These are phyloP conservation scores for Keqinozyma sinolaborantium DNA, from an alignment of 1,139 yeast species.

Conservation along the genomic window DNA sequence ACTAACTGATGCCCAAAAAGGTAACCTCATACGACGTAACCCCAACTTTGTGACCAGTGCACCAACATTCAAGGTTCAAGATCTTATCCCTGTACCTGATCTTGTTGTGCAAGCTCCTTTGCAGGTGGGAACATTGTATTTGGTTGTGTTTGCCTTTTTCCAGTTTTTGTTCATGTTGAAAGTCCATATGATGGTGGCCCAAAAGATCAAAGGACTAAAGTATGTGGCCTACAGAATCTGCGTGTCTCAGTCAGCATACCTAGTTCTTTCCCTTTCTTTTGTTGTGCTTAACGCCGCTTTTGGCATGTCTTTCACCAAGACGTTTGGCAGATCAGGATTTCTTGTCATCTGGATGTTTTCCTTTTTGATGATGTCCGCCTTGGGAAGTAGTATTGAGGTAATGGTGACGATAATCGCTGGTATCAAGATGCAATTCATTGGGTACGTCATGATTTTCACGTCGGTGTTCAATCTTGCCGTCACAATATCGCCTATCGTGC, in stretches of 20 bases:
- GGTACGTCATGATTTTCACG: slow-evolving; percentile 43
- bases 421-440: slow-evolving; percentile 39
- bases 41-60: slow-evolving; percentile 23
- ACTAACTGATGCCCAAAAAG: slow-evolving; percentile 16
- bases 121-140: slow-evolving; percentile 29
- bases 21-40: slow-evolving; percentile 13
- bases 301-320: slow-evolving; percentile 24
- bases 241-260: slow-evolving; percentile 39
- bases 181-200: slow-evolving; percentile 24
- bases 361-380: slow-evolving; percentile 44
- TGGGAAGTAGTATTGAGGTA: slow-evolving; percentile 50
- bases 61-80: slow-evolving; percentile 18
- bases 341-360: slow-evolving; percentile 46
- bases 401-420: slow-evolving; percentile 35
- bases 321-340: slow-evolving; percentile 47
- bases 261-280: slow-evolving; percentile 39
- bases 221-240: slow-evolving; percentile 39
- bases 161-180: slow-evolving; percentile 24
- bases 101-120: slow-evolving; percentile 27
- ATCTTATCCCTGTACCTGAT: slow-evolving; percentile 20
- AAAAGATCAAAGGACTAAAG: slow-evolving; percentile 29
- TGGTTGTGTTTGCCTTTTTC: slow-evolving; percentile 30
- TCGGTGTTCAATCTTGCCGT: slow-evolving; percentile 53
- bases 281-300: slow-evolving; percentile 44
- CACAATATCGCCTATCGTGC: slow-evolving; percentile 42